Percentiles rank a stretch among this genome's conserved stretches.
Conservation (phyloP, 345 rosid species). For the Gossypium mustelinum region DNA sequence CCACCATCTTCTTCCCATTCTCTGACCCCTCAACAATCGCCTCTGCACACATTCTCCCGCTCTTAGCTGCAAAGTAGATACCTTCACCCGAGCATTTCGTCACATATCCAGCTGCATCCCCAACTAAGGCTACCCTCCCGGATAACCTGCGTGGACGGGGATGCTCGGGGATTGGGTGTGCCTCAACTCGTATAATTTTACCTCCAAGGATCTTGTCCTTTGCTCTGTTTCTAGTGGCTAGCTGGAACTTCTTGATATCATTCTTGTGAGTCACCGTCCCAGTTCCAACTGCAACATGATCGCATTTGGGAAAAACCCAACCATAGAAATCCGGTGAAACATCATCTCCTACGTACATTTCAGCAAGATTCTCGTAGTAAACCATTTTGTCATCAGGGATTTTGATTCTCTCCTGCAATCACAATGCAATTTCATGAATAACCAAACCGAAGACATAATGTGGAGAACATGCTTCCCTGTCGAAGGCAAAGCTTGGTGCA, state of each 20-base stretch:
- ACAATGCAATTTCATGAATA: neutral
- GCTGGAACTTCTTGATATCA: conserved; percentile 9
- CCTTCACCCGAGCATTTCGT: neutral
- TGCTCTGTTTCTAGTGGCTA: conserved; percentile 7
- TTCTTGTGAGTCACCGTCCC: conserved; percentile 4
- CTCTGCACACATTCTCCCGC: conserved; percentile 1
- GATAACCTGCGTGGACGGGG: conserved; percentile 1
- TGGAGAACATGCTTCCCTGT: neutral
- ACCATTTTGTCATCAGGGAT: conserved; percentile 7
- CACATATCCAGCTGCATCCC: conserved; percentile 6
- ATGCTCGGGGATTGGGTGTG: conserved; percentile 4
- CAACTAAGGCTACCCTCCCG: conserved; percentile 1
- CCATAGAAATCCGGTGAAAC: conserved; percentile 1
- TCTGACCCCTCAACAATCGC: neutral
- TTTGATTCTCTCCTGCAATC: conserved; percentile 4
- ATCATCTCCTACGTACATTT: neutral
- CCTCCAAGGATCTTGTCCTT: conserved; percentile 2
- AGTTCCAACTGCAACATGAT: conserved; percentile 3
- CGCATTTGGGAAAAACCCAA: conserved; percentile 4
- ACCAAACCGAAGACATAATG: no score
- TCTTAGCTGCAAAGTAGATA: neutral
- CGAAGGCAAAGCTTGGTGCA: no score
- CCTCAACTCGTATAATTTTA: conserved; percentile 6
- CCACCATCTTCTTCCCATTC: conserved; percentile 5
- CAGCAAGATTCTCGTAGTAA: neutral